A percentile compares a stretch with the other conserved stretches of the same genome.
These are phyloP conservation scores for Sequoia sempervirens DNA, from an alignment of 75 land plant genomes.

Conservation along the genomic window DNA sequence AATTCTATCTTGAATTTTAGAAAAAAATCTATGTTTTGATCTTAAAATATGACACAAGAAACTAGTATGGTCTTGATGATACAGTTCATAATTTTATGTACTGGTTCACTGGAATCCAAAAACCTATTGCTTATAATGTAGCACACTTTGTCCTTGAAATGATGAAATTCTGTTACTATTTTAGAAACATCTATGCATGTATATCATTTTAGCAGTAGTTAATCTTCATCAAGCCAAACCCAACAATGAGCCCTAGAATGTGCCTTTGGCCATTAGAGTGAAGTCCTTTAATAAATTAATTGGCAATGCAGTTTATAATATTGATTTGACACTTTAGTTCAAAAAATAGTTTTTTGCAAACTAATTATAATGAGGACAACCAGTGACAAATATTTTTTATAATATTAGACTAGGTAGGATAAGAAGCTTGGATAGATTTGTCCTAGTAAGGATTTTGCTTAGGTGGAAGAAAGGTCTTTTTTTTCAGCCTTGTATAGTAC, in stretches of 20 bases:
- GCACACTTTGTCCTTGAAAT: neutral
- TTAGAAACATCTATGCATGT: neutral
- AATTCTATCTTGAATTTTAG: neutral
- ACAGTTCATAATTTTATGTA: neutral
- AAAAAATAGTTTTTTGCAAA: neutral
- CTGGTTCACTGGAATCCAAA: neutral
- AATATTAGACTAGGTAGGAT: neutral
- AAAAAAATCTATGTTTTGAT: neutral
- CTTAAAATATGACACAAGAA: neutral
- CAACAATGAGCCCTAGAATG: neutral
- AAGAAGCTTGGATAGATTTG: neutral
- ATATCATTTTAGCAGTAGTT: neutral
- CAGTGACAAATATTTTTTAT: no score
- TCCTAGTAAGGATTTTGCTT: neutral
- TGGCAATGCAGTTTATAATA: neutral
- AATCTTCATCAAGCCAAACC: neutral
- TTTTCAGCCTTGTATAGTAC: constrained; percentile 59
- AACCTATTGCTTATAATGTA: neutral
- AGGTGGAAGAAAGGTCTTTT: constrained; percentile 52
- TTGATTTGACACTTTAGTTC: neutral
- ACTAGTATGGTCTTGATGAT: neutral
- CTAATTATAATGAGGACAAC: neutral
- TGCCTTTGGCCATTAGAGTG: neutral
- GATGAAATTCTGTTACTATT: neutral
- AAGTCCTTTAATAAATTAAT: neutral